Conservation (phyloP, 805 yeast genomes). For the Spathaspora hagerdaliae region DNA sequence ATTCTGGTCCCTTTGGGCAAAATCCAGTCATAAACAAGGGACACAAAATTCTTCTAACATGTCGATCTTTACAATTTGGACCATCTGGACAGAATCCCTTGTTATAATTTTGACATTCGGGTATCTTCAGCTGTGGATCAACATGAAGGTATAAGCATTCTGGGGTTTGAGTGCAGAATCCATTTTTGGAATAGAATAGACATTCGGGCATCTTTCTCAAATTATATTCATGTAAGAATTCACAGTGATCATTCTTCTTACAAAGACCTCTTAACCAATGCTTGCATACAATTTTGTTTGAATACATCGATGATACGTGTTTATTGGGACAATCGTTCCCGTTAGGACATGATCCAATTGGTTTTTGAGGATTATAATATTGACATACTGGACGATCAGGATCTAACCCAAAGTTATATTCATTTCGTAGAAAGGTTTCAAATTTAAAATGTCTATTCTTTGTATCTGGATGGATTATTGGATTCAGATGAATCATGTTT, state of each 20-base stretch:
- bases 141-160: slow-evolving; percentile 92
- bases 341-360: slow-evolving; percentile 70
- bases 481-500: slow-evolving; percentile 33
- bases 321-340: slow-evolving; percentile 85
- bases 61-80: slow-evolving; percentile 78
- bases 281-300: slow-evolving; percentile 79
- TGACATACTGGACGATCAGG: slow-evolving; percentile 90
- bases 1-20: slow-evolving; percentile 83
- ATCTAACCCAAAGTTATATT: slow-evolving; percentile 76
- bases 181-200: slow-evolving; percentile 75
- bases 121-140: slow-evolving; percentile 85
- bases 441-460: slow-evolving; percentile 49
- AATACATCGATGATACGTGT: slow-evolving; percentile 58
- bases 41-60: slow-evolving; percentile 71
- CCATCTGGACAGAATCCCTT: slow-evolving; percentile 92
- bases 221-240: slow-evolving; percentile 92
- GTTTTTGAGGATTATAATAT: slow-evolving; percentile 50
- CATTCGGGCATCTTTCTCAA: slow-evolving; percentile 96
- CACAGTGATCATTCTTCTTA: slow-evolving; percentile 95
- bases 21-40: slow-evolving; percentile 83
- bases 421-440: slow-evolving; percentile 77
- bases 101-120: slow-evolving; percentile 79
- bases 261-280: slow-evolving; percentile 98
- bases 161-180: slow-evolving; percentile 86
- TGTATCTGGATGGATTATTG: slow-evolving; percentile 39